Conservation (phyloP, 2,329 filamentous ascomycete species). For the Lanzia echinophila region DNA sequence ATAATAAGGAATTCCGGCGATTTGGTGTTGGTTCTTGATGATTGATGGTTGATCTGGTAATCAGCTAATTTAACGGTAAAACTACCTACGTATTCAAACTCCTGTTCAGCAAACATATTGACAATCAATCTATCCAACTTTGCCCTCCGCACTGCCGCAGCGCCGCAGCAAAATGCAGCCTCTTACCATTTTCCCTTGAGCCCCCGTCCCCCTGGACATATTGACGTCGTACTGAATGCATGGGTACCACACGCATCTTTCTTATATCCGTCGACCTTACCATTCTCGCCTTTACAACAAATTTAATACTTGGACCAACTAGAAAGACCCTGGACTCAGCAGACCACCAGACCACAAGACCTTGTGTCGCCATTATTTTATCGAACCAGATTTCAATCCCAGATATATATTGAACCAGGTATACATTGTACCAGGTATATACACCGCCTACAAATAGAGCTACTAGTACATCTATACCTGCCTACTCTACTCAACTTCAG, state of each 20-base stretch:
- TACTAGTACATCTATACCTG: neutral
- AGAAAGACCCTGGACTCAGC: neutral
- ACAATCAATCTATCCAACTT: no score
- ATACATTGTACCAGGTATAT: neutral
- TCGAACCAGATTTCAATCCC: no score
- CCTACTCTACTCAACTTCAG: neutral
- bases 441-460: neutral
- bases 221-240: neutral
- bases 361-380: neutral
- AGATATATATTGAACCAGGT: neutral
- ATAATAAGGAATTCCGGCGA: no score
- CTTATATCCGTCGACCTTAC: neutral
- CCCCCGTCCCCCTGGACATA: no score
- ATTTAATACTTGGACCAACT: neutral
- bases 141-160: neutral
- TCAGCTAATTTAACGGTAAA: no score
- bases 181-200: neutral
- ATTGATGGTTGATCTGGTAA: no score
- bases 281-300: no score
- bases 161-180: neutral
- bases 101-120: no score
- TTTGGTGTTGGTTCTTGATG: no score
- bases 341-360: neutral
- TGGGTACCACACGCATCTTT: neutral
- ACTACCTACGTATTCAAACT: no score